These are phyloP conservation scores for Pestalotiopsis sp. DNA, from an alignment of 2,329 filamentous ascomycete genomes.

Conservation along the genomic window DNA sequence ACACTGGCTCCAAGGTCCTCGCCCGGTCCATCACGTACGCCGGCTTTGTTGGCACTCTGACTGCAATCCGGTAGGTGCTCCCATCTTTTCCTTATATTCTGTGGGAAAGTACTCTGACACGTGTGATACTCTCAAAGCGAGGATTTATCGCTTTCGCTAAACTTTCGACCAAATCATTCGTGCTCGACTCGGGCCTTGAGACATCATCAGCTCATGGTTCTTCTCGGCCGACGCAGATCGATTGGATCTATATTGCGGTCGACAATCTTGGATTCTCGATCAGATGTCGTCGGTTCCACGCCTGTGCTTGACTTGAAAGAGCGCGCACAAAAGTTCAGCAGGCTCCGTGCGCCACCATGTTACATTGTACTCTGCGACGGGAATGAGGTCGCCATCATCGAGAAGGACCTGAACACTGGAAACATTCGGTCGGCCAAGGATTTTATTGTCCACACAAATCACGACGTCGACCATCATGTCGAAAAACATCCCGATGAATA, in stretches of 20 bases:
- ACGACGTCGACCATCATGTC: slow-evolving; percentile 37
- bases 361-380: slow-evolving; percentile 61
- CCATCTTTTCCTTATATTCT: neutral
- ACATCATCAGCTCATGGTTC: slow-evolving; percentile 54
- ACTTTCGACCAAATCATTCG: slow-evolving; percentile 53
- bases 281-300: slow-evolving; percentile 11
- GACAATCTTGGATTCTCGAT: slow-evolving; percentile 20
- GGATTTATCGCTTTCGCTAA: slow-evolving; percentile 48
- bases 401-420: slow-evolving; percentile 56
- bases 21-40: slow-evolving; percentile 52
- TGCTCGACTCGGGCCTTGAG: slow-evolving; percentile 38
- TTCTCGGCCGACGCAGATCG: slow-evolving; percentile 55
- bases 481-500: neutral
- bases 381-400: slow-evolving; percentile 47
- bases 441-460: slow-evolving; percentile 61
- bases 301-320: slow-evolving; percentile 3
- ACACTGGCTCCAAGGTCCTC: slow-evolving; percentile 37
- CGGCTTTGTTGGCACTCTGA: slow-evolving; percentile 53
- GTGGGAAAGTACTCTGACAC: neutral
- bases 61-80: slow-evolving; percentile 44
- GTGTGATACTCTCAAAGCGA: slow-evolving; percentile 27
- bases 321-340: slow-evolving; percentile 17
- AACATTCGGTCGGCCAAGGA: slow-evolving; percentile 43
- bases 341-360: slow-evolving; percentile 44
- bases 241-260: slow-evolving; percentile 54